phyloP scores from a whole-genome alignment of 148 eudicot species.

The Rhododendron vialii region DNA sequence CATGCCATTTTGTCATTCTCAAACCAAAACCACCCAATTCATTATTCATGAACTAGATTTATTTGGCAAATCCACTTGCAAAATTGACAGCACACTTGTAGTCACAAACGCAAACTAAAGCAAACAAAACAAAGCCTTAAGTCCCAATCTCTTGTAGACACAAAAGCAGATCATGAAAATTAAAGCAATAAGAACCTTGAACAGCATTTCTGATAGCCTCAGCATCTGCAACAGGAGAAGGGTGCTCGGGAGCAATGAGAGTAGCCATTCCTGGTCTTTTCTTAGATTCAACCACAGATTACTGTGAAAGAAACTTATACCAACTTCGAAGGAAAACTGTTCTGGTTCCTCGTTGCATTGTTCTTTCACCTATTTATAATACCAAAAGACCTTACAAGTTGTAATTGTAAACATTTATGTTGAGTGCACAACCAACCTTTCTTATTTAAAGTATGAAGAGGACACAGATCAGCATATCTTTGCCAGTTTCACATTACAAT shows the following conservation, averaged over 20 bases:
- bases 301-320: not conserved
- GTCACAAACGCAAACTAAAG: too few species aligned
- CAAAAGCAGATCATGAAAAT: too few species aligned
- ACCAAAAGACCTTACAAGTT: not conserved
- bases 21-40: not conserved
- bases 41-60: not conserved
- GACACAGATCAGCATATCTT: not conserved
- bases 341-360: not conserved
- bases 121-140: too few species aligned
- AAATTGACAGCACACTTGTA: not conserved
- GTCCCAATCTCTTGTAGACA: not conserved
- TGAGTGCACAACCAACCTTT: not conserved
- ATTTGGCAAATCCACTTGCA: too few species aligned
- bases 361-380: not conserved
- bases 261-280: conserved; percentile 47
- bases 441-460: not conserved
- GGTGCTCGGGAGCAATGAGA: conserved; percentile 47
- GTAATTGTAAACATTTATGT: not conserved
- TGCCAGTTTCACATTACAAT: not conserved
- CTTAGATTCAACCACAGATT: not conserved
- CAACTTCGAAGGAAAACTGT: not conserved
- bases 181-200: conserved; percentile 35
- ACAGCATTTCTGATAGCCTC: conserved; percentile 69
- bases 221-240: conserved; percentile 79
- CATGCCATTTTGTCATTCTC: too few species aligned